Conservation (phyloP, 495 filamentous ascomycete genomes). For the Oidiodendron maius region DNA sequence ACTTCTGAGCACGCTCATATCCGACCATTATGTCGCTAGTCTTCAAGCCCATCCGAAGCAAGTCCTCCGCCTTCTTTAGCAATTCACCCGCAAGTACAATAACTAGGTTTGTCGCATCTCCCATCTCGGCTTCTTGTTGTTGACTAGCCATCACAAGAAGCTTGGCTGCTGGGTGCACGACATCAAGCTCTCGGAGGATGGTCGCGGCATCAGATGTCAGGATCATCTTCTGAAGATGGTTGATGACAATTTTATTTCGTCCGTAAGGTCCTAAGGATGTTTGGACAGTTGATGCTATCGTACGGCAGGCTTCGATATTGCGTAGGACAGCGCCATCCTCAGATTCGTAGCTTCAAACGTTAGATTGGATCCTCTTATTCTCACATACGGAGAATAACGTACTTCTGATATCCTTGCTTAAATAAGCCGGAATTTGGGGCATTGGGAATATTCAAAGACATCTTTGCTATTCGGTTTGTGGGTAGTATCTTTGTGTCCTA, state of each 20-base stretch:
- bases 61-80: conserved; percentile 93
- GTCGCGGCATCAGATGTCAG: conserved; percentile 97
- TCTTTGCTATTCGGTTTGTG: conserved; percentile 33
- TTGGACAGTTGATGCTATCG: conserved; percentile 92
- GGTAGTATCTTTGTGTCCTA: background rate
- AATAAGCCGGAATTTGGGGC: conserved; percentile 92
- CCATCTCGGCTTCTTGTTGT: conserved; percentile 98
- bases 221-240: conserved; percentile 99
- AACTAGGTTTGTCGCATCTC: conserved; percentile 96
- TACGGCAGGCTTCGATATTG: conserved; percentile 97
- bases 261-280: conserved; percentile 96
- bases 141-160: conserved; percentile 98
- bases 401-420: conserved; percentile 97
- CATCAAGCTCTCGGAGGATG: conserved; percentile 94
- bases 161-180: conserved; percentile 97
- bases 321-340: conserved; percentile 98
- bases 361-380: conserved; percentile 15
- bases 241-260: conserved; percentile 99
- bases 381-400: conserved; percentile 27
- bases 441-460: conserved; percentile 92
- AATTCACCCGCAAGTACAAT: conserved; percentile 95
- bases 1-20: conserved; percentile 89
- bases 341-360: conserved; percentile 71
- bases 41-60: conserved; percentile 92
- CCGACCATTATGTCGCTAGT: conserved; percentile 92